Conservation (phyloP, 2,329 filamentous ascomycete species). For the Penicillium capsulatum region DNA sequence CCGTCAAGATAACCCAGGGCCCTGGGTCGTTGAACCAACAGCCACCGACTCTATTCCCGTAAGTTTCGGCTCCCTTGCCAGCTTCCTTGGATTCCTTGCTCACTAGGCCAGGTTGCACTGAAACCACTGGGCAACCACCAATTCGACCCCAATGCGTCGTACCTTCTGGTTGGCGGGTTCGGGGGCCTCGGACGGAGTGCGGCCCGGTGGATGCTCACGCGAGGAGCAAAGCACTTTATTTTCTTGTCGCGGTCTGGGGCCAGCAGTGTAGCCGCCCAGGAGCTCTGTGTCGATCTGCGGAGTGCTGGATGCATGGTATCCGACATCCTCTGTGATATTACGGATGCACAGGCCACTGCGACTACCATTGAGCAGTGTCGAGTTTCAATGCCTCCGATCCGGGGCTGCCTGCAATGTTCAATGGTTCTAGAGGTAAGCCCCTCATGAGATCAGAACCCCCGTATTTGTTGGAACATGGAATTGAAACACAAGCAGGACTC, state of each 20-base stretch:
- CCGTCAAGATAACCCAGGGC: not conserved
- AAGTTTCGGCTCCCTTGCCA: not conserved
- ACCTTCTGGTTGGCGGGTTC: not conserved
- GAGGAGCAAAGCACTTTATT: not conserved
- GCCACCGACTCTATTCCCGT: not conserved
- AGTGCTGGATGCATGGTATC: not conserved
- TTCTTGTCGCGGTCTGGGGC: not conserved
- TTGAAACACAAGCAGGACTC: not conserved
- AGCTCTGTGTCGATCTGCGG: not conserved
- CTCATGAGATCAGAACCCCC: not conserved
- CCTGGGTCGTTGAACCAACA: not conserved
- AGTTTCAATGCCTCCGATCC: not conserved
- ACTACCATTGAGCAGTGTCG: not conserved
- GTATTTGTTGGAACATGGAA: not conserved
- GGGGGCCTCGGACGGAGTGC: not conserved
- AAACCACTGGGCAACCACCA: not conserved
- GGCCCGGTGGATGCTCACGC: not conserved
- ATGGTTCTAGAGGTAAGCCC: not conserved
- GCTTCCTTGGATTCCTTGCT: no score
- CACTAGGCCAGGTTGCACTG: no score
- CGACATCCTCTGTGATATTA: not conserved
- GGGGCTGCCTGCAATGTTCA: not conserved
- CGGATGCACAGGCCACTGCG: not conserved
- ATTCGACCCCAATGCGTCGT: not conserved
- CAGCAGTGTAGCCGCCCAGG: not conserved